Evolutionary conservation across 495 filamentous ascomycete species (phyloP).

Genomic region (Wilcoxina mikolae): DNA sequence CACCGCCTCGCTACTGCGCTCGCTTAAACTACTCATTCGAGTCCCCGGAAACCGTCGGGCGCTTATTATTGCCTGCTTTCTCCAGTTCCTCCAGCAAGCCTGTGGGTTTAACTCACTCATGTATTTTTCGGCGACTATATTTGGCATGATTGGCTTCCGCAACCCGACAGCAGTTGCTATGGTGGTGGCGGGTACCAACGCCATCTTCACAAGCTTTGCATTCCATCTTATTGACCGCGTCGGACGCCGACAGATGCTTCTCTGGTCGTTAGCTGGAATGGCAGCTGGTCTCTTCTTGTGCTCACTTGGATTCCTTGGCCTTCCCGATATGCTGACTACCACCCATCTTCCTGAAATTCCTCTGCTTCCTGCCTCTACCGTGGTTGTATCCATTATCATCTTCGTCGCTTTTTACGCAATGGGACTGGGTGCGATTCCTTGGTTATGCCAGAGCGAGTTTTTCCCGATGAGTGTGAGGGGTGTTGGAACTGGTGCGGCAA

Average conservation of each 20-base stretch:
- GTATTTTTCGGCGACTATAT: constrained; percentile 92
- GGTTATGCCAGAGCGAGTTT: constrained; percentile 75
- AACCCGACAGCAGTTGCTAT: constrained; percentile 70
- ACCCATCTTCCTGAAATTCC: constrained; percentile 10
- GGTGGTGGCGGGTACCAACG: constrained; percentile 70
- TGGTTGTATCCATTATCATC: constrained; percentile 61
- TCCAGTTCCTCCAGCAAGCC: constrained; percentile 79
- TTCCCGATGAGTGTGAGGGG: constrained; percentile 74
- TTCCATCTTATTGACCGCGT: constrained; percentile 66
- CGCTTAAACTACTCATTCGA: constrained; percentile 33
- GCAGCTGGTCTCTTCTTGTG: constrained; percentile 51
- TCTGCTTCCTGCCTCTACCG: constrained; percentile 32
- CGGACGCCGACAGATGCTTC: constrained; percentile 64
- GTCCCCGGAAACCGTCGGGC: constrained; percentile 59
- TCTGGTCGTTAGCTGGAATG: constrained; percentile 81
- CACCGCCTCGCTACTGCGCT: constrained; percentile 7
- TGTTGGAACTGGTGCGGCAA: constrained; percentile 66
- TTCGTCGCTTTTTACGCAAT: constrained; percentile 76
- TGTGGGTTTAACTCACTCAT: constrained; percentile 89
- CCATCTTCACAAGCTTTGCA: constrained; percentile 61
- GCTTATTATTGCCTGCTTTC: constrained; percentile 64
- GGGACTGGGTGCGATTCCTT: constrained; percentile 83
- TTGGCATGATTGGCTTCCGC: constrained; percentile 61
- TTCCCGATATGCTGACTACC: constrained; percentile 33
- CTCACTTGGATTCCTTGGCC: constrained; percentile 48